phyloP scores from a whole-genome alignment of 2,329 filamentous ascomycete species.

The Verticillium longisporum region DNA sequence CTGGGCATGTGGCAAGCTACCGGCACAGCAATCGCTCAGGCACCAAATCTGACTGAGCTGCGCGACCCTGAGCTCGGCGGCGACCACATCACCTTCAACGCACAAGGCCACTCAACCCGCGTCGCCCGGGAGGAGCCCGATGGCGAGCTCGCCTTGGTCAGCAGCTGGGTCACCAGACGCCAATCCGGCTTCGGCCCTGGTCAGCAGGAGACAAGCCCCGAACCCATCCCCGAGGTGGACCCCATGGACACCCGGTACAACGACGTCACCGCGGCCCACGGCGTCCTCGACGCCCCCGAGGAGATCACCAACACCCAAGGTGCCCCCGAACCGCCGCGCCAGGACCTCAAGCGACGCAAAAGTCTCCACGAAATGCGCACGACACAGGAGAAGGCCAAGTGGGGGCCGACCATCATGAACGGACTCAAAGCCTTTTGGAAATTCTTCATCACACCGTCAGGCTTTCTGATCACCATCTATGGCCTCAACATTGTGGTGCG shows the following conservation, averaged over 20 bases:
- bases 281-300: not conserved
- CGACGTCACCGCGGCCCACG: not conserved
- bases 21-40: conserved; percentile 21
- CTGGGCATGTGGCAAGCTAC: conserved; percentile 22
- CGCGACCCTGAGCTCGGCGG: conserved; percentile 18
- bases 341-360: conserved; percentile 10
- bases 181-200: not conserved
- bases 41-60: conserved; percentile 19
- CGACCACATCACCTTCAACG: conserved; percentile 19
- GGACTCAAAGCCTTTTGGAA: conserved; percentile 20
- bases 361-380: conserved; percentile 14
- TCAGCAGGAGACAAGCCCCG: not conserved
- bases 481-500: conserved; percentile 20
- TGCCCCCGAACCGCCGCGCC: not conserved
- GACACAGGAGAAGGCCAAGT: conserved; percentile 14
- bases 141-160: conserved; percentile 16
- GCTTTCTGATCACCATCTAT: conserved; percentile 21
- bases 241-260: not conserved
- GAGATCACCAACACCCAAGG: not conserved
- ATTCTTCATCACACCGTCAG: conserved; percentile 19
- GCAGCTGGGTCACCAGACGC: not conserved
- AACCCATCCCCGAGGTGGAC: not conserved
- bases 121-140: conserved; percentile 14
- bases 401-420: conserved; percentile 16
- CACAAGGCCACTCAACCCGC: conserved; percentile 20